Evolutionary conservation across 139 green algal species (phyloP).

Genomic region (Astrephomene gubernaculifera): DNA sequence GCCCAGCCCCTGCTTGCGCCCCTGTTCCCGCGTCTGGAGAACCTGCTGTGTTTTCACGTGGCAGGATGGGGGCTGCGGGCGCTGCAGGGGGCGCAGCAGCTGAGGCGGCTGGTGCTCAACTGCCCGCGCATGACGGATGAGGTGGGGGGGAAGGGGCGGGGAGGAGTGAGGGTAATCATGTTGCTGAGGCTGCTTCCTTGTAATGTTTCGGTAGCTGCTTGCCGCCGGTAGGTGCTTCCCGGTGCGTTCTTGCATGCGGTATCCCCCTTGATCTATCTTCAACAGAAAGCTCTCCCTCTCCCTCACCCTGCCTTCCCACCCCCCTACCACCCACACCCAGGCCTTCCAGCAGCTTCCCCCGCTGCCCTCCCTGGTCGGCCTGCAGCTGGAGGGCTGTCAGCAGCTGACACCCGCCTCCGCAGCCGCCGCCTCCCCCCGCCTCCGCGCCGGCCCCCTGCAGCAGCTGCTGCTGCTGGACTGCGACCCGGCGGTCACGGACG

Average conservation of each 20-base stretch:
- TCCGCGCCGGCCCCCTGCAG: neutral
- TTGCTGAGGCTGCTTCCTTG: too few relatives aligned
- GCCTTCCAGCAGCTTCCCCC: neutral
- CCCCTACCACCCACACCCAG: neutral
- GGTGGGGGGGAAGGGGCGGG: neutral
- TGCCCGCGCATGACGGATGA: neutral
- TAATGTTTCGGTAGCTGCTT: too few relatives aligned
- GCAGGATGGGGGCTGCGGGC: neutral
- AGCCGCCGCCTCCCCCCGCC: neutral
- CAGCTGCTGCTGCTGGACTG: slow-evolving; percentile 12
- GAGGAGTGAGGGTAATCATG: too few relatives aligned
- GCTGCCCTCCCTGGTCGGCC: slow-evolving; percentile 4
- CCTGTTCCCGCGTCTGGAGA: slow-evolving; percentile 20
- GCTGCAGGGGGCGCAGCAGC: neutral
- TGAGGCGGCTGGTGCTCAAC: slow-evolving; percentile 18
- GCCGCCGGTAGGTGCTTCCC: neutral
- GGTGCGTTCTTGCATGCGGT: neutral
- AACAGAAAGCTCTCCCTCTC: neutral
- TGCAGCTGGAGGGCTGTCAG: slow-evolving; percentile 27
- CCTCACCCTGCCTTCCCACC: neutral
- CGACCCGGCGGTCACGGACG: neutral
- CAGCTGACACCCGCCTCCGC: neutral
- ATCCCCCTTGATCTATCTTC: neutral
- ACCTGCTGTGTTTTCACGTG: neutral
- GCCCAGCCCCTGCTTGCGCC: neutral